A percentile compares a stretch with the other conserved stretches of the same genome.
Evolutionary conservation across 495 filamentous ascomycete genomes (phyloP).

Genomic region (Penicillium alfredii): DNA sequence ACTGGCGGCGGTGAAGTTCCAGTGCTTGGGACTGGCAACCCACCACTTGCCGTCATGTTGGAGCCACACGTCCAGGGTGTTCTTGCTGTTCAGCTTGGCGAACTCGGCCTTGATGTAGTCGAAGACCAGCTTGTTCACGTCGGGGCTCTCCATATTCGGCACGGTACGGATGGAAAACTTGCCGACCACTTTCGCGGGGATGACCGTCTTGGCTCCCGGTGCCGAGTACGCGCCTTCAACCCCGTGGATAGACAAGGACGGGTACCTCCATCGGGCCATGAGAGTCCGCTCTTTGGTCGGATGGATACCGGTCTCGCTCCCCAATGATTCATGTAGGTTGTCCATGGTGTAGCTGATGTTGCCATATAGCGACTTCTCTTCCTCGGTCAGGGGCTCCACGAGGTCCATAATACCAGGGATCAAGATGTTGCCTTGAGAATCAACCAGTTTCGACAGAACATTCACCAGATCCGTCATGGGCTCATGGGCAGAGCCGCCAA

Average conservation of each 20-base stretch:
- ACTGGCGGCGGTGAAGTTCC: slow-evolving; percentile 90
- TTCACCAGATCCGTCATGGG: slow-evolving; percentile 94
- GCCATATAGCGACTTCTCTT: slow-evolving; percentile 79
- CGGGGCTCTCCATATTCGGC: slow-evolving; percentile 89
- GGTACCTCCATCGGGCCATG: slow-evolving; percentile 93
- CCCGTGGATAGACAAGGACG: slow-evolving; percentile 92
- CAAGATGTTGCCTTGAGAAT: slow-evolving; percentile 80
- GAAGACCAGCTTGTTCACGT: slow-evolving; percentile 78
- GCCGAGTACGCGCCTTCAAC: slow-evolving; percentile 93
- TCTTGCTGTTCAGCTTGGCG: slow-evolving; percentile 81
- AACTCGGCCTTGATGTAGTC: slow-evolving; percentile 74
- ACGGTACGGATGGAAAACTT: slow-evolving; percentile 98
- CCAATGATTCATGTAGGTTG: slow-evolving; percentile 83
- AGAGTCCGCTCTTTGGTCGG: slow-evolving; percentile 80
- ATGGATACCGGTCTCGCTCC: slow-evolving; percentile 78
- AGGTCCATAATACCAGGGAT: slow-evolving; percentile 87
- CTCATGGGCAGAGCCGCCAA: slow-evolving; percentile 91
- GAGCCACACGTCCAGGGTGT: slow-evolving; percentile 71
- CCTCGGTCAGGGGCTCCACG: slow-evolving; percentile 77
- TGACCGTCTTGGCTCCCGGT: slow-evolving; percentile 95
- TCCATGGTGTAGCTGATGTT: slow-evolving; percentile 92
- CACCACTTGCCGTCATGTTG: slow-evolving; percentile 96
- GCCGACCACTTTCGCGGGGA: slow-evolving; percentile 92
- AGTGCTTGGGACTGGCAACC: slow-evolving; percentile 94
- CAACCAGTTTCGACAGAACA: slow-evolving; percentile 75